Evolutionary conservation across 306 rosid species (phyloP).

Genomic region (Cicer pinnatifidum): DNA sequence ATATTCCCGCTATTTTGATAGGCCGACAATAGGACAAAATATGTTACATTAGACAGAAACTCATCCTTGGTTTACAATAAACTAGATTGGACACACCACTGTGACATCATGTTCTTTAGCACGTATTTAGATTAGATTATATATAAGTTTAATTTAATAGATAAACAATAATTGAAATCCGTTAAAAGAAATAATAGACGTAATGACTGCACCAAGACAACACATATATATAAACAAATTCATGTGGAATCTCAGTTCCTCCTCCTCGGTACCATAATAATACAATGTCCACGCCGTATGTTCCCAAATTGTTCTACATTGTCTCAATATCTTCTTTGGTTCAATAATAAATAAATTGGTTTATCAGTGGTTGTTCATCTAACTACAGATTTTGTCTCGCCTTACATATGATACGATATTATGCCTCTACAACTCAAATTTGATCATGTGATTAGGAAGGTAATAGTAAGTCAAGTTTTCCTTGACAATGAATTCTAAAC

Average conservation of each 20-base stretch:
- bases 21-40: slow-evolving; percentile 91
- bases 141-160: neutral
- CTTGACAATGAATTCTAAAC: slow-evolving; percentile 13
- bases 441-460: slow-evolving; percentile 50
- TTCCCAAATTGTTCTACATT: slow-evolving; percentile 63
- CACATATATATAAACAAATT: slow-evolving; percentile 45
- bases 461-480: slow-evolving; percentile 25
- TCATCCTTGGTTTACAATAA: slow-evolving; percentile 45
- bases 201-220: slow-evolving; percentile 52
- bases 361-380: slow-evolving; percentile 55
- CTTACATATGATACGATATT: slow-evolving; percentile 22
- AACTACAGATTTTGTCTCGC: slow-evolving; percentile 64
- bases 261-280: slow-evolving; percentile 58
- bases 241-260: slow-evolving; percentile 60
- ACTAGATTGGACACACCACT: slow-evolving; percentile 16
- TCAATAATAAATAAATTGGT: slow-evolving; percentile 39
- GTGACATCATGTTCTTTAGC: slow-evolving; percentile 44
- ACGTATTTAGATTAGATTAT: slow-evolving; percentile 22
- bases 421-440: slow-evolving; percentile 24
- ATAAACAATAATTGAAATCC: slow-evolving; percentile 4
- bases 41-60: slow-evolving; percentile 68
- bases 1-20: slow-evolving; percentile 93
- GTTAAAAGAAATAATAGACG: slow-evolving; percentile 2
- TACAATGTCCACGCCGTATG: slow-evolving; percentile 58
- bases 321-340: slow-evolving; percentile 49